Base-by-base conservation (phyloP, 1,139 yeast species). In the Sugiyamaella xylanicola region DNA sequence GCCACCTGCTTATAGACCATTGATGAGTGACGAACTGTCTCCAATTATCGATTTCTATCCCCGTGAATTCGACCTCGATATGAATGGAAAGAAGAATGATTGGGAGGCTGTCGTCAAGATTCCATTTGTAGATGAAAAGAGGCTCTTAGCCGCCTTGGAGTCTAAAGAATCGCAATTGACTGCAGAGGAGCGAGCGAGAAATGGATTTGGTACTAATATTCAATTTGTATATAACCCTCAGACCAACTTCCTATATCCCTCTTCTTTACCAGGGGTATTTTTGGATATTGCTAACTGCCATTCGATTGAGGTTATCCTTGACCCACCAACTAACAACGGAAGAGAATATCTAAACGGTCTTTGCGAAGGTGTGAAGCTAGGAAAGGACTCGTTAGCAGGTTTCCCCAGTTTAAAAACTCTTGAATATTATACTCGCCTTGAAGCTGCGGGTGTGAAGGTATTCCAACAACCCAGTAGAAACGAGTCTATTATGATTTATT, bases 101-200 rank as follows among this genome's bases (percentile, higher is more conserved):
- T 93, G 99, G 99, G 99, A 93, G 74, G 98, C 98, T 7, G 97
- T 93, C 55, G 97, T 93, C n/a, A 82, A 90, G 68, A 81, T 93
- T 60, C 87, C 95, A 11, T 95, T 95, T 77, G 97, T 93, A 53
- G 98, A 95, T 63, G 92, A 87, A 66, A 74, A 81, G 36, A 79
- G 93, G 59, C 78, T 93, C 58, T 74, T 87, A 52, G 82, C 78
- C 1, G 92, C 93, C 0, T 82, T 95, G 78, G 77, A 74, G 49
- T 87, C 95, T 7, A 60, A 63, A 25, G 87, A 88, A 57, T 67
- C 74, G 0, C 79, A 78, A 58, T 75, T 95, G 56, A 74, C 85
- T 0, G 80, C 86, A 0, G 92, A 82, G 45, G 99, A 95, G 68
- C 76, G 77, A 51, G 68, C 69, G 51, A 82, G 99, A 72, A 93